A percentile compares a stretch with the other conserved stretches of the same genome.
phyloP scores from a whole-genome alignment of 345 rosid genomes.

The Boechera retrofracta region DNA sequence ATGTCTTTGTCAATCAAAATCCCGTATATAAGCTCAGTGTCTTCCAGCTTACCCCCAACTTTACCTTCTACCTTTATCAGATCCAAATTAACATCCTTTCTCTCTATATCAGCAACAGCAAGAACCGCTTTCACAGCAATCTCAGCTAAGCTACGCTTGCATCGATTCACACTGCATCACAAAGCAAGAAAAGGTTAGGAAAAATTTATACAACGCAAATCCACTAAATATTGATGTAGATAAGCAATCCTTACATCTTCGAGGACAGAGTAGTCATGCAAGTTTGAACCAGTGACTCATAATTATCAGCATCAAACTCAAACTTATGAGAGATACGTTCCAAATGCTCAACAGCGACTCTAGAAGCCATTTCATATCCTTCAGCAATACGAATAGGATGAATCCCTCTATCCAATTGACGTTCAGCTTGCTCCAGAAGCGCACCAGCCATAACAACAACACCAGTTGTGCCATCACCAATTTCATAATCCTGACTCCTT shows the following conservation, averaged over 20 bases:
- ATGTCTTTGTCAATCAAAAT: constrained; percentile 90
- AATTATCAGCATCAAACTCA: constrained; percentile 63
- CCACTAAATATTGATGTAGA: too few relatives aligned
- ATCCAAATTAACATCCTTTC: constrained; percentile 93
- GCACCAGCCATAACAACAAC: constrained; percentile 99
- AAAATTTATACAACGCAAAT: not conserved
- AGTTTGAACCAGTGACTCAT: constrained; percentile 82
- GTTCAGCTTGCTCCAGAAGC: constrained; percentile 93
- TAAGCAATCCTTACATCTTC: constrained; percentile 43
- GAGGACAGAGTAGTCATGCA: constrained; percentile 98
- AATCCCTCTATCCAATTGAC: constrained; percentile 83
- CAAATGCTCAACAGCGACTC: constrained; percentile 82
- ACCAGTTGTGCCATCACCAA: constrained; percentile 99
- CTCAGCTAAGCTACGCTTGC: constrained; percentile 92
- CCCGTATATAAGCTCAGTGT: constrained; percentile 86
- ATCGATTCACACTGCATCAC: constrained; percentile 80
- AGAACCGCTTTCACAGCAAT: constrained; percentile 96
- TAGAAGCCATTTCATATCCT: constrained; percentile 92
- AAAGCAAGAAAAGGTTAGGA: not conserved
- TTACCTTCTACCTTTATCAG: constrained; percentile 94
- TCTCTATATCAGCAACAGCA: constrained; percentile 94
- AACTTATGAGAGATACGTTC: constrained; percentile 78
- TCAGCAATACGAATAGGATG: constrained; percentile 96
- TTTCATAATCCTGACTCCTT: constrained; percentile 94
- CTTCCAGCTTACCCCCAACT: constrained; percentile 95